Percentiles rank a stretch among this genome's conserved stretches.
Evolutionary conservation across 352 stramenopile species (phyloP).

Genomic region (Globisporangium nodosum): DNA sequence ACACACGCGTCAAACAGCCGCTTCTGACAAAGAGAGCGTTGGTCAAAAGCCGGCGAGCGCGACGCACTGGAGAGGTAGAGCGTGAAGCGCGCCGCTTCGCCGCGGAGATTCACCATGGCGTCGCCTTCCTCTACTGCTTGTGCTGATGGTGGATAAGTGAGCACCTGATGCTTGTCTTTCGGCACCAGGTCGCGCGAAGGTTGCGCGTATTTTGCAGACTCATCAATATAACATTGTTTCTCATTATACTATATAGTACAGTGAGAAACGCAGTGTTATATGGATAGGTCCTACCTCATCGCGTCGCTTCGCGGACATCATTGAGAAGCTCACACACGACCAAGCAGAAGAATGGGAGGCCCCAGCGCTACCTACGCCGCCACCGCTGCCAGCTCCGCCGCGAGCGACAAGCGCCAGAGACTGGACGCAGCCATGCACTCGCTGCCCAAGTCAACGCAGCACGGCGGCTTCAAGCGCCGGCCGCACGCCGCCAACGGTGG

Average conservation of each 20-base stretch:
- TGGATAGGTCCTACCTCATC: not conserved
- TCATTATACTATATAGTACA: not conserved
- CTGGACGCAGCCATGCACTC: constrained; percentile 13
- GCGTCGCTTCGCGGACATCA: not conserved
- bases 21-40: not conserved
- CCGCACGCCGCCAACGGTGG: not conserved
- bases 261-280: not conserved
- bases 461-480: constrained; percentile 3
- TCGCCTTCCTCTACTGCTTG: constrained; percentile 13
- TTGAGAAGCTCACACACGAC: not conserved
- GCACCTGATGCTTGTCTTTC: constrained; percentile 5
- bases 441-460: constrained; percentile 19
- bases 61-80: constrained; percentile 68
- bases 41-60: not conserved
- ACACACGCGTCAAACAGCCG: constrained; percentile 1
- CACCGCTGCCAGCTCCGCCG: constrained; percentile 1
- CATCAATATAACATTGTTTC: not conserved
- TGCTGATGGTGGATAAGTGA: not conserved
- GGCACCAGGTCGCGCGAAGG: not conserved
- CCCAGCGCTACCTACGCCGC: constrained; percentile 3
- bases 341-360: constrained; percentile 4
- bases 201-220: not conserved
- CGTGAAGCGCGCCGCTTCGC: constrained; percentile 61
- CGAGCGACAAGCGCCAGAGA: constrained; percentile 2
- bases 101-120: constrained; percentile 51